Evolutionary conservation across 1,284 basidiomycete species (phyloP), one percentile per base, ranked within the genome.

Genomic region (Heterobasidion irregulare): DNA sequence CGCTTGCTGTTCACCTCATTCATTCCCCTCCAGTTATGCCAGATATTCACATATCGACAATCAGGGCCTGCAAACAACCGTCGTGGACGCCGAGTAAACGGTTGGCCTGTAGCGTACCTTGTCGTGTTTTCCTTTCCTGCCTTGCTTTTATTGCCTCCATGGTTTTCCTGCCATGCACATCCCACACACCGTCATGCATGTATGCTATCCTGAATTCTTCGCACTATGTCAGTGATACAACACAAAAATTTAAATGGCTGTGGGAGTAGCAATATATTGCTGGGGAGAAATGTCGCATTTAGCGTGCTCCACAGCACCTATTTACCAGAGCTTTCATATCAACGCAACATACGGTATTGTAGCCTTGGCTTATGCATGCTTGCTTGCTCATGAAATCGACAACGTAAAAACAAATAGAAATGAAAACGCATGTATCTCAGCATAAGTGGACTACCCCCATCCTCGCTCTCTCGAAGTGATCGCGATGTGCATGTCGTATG

Each of bases 11-110:
- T 4, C 48, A 8, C 6, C 8, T 32, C 8, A 7, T 15, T 16
- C 6, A 6, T 47, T 13, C 46, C 46, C 36, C 47, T 55, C 45
- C 15, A 26, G 1, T 52, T 18, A 15, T 19, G 2, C 52, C 33
- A 16, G 15, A 45, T 35, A 48, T 19, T 18, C 5, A 47, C 33
- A 35, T 26, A 53, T 47, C 35, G 47, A 41, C 44, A 15, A 62
- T 26, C 26, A 92, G 92, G 87, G 89, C 62, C 84, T 94, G 64
- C 80, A 92, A 79, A 94, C 90, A 58, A 76, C 79, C 50, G 81
- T 86, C 58, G 86, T 90, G 59, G 92, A 94, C 68, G 80, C 79
- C 63, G 86, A 88, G 77, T 85, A 77, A 69, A 58, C 26, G 34
- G 35, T 46, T 47, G 26, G 19, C 48, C n/a, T 19, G 49, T 38